These are phyloP conservation scores for Senecio squalidus DNA, from an alignment of 140 eudicot species.

Conservation along the genomic window DNA sequence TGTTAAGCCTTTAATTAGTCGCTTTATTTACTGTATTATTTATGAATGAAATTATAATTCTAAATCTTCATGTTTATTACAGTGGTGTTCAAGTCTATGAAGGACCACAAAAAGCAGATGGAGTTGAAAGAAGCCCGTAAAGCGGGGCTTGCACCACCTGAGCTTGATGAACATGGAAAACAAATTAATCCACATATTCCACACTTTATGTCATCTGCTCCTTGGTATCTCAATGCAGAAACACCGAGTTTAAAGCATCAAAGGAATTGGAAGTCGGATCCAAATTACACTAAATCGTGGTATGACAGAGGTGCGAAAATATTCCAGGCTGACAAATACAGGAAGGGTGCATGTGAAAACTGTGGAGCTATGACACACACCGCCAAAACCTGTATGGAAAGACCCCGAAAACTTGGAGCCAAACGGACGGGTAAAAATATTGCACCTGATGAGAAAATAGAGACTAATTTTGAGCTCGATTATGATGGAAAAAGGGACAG, in stretches of 20 bases:
- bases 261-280: constrained; percentile 83
- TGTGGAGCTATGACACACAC: constrained; percentile 90
- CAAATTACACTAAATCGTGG: constrained; percentile 75
- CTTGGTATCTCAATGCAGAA: constrained; percentile 94
- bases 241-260: constrained; percentile 86
- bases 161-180: constrained; percentile 94
- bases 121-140: constrained; percentile 76
- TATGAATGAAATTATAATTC: too few relatives aligned
- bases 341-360: constrained; percentile 89
- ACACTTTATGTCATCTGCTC: constrained; percentile 95
- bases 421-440: constrained; percentile 59
- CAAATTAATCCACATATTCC: constrained; percentile 97
- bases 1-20: too few relatives aligned
- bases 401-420: constrained; percentile 83
- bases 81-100: constrained; percentile 91
- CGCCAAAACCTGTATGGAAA: constrained; percentile 69
- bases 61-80: constrained; percentile 14
- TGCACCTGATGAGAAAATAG: constrained; percentile 82
- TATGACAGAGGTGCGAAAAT: constrained; percentile 76
- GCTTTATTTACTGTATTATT: too few relatives aligned
- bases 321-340: constrained; percentile 65
- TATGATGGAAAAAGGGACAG: constrained; percentile 84
- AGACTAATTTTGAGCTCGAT: constrained; percentile 78
- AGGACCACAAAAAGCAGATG: constrained; percentile 78
- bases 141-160: constrained; percentile 87